These are phyloP conservation scores for Pythium inflatum DNA, from an alignment of 352 stramenopile genomes.

Conservation along the genomic window DNA sequence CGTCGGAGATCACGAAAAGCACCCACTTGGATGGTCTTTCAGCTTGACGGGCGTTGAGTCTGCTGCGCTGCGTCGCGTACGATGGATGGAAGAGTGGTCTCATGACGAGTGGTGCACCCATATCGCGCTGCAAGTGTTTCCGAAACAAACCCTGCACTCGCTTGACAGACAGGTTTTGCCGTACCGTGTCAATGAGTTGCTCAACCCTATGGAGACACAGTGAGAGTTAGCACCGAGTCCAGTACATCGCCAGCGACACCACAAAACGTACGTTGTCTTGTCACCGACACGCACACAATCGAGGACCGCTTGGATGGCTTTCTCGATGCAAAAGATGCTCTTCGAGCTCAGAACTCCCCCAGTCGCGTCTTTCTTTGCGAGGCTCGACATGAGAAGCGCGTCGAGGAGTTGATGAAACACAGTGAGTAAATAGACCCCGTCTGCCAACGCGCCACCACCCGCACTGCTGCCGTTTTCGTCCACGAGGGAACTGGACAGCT, in stretches of 20 bases:
- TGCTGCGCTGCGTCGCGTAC: slow-evolving; percentile 43
- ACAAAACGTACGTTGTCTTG: slow-evolving; percentile 43
- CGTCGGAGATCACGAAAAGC: slow-evolving; percentile 54
- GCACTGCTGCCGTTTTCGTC: slow-evolving; percentile 38
- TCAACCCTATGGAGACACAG: slow-evolving; percentile 35
- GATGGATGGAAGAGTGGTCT: slow-evolving; percentile 68
- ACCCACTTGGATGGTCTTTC: slow-evolving; percentile 66
- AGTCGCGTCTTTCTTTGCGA: slow-evolving; percentile 60
- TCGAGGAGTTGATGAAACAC: slow-evolving; percentile 67
- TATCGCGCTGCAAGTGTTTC: slow-evolving; percentile 59
- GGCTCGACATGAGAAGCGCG: slow-evolving; percentile 47
- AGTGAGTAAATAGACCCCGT: slow-evolving; percentile 61
- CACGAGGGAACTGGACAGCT: slow-evolving; percentile 55
- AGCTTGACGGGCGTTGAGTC: slow-evolving; percentile 38
- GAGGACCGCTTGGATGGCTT: slow-evolving; percentile 55
- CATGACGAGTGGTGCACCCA: slow-evolving; percentile 75
- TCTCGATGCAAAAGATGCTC: slow-evolving; percentile 64
- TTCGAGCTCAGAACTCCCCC: slow-evolving; percentile 62
- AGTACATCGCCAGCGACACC: background rate
- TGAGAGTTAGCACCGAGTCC: background rate
- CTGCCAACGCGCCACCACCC: slow-evolving; percentile 31
- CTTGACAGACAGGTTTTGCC: slow-evolving; percentile 71
- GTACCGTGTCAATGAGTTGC: slow-evolving; percentile 67
- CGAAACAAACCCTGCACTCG: slow-evolving; percentile 77
- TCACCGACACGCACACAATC: slow-evolving; percentile 71